phyloP scores from a whole-genome alignment of 108 stramenopile genomes.

The Fragilaria radians region DNA sequence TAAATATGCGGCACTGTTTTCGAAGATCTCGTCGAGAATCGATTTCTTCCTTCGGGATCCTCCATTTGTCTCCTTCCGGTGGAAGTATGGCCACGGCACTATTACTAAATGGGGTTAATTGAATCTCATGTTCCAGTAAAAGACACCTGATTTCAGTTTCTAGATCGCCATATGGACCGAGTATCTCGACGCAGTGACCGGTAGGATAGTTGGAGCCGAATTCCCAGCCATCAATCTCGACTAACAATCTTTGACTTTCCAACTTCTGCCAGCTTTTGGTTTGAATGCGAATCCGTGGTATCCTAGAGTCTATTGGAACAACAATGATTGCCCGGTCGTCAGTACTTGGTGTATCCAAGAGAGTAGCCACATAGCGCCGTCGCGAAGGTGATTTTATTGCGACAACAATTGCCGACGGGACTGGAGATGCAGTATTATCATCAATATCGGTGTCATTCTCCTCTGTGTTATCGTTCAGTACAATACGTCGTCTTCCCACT shows the following conservation, averaged over 20 bases:
- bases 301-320: conserved; percentile 46
- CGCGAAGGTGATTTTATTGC: conserved; percentile 24
- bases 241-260: conserved; percentile 24
- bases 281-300: conserved; percentile 49
- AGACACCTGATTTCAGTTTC: conserved; percentile 59
- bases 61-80: conserved; percentile 29
- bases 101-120: conserved; percentile 50
- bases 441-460: conserved; percentile 4
- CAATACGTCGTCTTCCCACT: conserved; percentile 36
- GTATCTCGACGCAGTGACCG: conserved; percentile 28
- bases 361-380: conserved; percentile 36
- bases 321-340: conserved; percentile 32
- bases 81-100: conserved; percentile 65
- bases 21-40: conserved; percentile 37
- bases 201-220: conserved; percentile 39
- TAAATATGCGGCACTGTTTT: conserved; percentile 35
- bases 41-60: conserved; percentile 36
- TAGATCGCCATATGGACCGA: conserved; percentile 43
- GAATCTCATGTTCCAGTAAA: conserved; percentile 47
- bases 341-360: conserved; percentile 33
- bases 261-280: conserved; percentile 29
- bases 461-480: conserved; percentile 25
- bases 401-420: conserved; percentile 46
- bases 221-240: conserved; percentile 46
- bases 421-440: conserved; percentile 7